A percentile compares a stretch with the other conserved stretches of the same genome.
phyloP scores from a whole-genome alignment of 257 asterid genomes.

The Perilla frutescens region DNA sequence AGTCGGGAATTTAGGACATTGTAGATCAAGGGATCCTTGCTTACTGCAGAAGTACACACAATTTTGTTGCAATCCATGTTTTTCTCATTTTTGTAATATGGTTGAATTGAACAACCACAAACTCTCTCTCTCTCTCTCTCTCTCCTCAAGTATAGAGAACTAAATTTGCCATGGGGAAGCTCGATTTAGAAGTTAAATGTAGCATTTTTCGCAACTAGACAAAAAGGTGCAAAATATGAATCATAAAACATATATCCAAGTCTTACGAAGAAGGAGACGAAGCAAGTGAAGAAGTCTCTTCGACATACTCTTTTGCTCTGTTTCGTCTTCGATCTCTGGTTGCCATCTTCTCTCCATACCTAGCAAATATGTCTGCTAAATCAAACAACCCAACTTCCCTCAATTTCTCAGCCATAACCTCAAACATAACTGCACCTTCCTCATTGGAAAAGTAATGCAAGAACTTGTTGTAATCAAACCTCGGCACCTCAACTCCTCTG shows the following conservation, averaged over 20 bases:
- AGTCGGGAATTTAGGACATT: neutral
- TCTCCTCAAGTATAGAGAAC: too few species aligned
- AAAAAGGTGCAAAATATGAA: neutral
- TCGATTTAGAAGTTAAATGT: too few species aligned
- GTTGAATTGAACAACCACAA: neutral
- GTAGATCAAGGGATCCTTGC: too few species aligned
- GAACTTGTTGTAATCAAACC: slow-evolving; percentile 88
- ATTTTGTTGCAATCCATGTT: too few species aligned
- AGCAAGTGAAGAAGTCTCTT: slow-evolving; percentile 10
- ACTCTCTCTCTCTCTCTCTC: too few species aligned
- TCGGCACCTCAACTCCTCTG: slow-evolving; percentile 77
- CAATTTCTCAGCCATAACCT: slow-evolving; percentile 69
- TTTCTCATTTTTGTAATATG: too few species aligned
- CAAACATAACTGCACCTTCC: slow-evolving; percentile 87
- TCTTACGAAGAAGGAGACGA: slow-evolving; percentile 12
- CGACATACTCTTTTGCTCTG: slow-evolving; percentile 36
- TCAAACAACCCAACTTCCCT: slow-evolving; percentile 91
- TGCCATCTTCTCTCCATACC: slow-evolving; percentile 88
- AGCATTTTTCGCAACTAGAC: too few species aligned
- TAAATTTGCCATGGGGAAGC: too few species aligned
- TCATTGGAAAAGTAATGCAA: slow-evolving; percentile 83
- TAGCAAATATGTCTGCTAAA: slow-evolving; percentile 78
- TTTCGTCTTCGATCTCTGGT: slow-evolving; percentile 84
- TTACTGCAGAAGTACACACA: neutral
- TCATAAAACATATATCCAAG: neutral